Evolutionary conservation across 192 early-diverging fungal genomes (phyloP), one percentile per base, ranked within the genome.

Genomic region (Linderina pennispora): DNA sequence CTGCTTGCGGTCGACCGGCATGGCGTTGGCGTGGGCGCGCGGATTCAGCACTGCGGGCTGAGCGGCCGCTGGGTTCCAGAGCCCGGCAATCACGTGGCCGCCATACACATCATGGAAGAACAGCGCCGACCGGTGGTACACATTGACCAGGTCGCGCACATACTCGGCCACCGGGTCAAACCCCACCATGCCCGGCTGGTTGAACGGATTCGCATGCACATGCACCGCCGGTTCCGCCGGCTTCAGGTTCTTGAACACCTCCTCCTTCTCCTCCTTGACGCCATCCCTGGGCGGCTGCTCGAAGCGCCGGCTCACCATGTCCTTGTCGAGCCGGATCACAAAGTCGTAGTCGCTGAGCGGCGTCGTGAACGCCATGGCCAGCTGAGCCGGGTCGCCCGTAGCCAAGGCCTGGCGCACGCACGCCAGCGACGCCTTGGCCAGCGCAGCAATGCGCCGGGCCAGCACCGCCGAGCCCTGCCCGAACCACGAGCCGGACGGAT

Each of bases 281-380:
- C 32, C 57, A 10, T 31, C 43, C 42, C 5, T 61, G 38, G 51
- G 87, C 62, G 36, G 81, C 68, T 46, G 75, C 56, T 68, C 80
- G 55, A 66, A 69, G 69, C 60, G 82, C 74, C 48, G 75, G 46
- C 86, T 86, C 36, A 75, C 31, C 2, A 43, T 48, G 36, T 73
- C 57, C 32, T 75, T 62, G 28, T 55, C 53, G 5, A 97, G 67
- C 39, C 79, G 73, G 43, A 97, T 75, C 13, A 97, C 40, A 20
- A 79, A 70, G 61, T 85, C 80, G 51, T 92, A 97, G 40, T 88
- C 87, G 21, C 56, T 44, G 13, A 88, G 68, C n/a, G 90, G 86
- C 6, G 89, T 80, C 5, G 88, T 67, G 71, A 94, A 97, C 13
- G 92, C 75, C 81, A 74, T 41, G 36, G 50, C 40, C 45, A 68